Conservation (phyloP, 1,139 yeast species). For the Ogataea hybrid region DNA sequence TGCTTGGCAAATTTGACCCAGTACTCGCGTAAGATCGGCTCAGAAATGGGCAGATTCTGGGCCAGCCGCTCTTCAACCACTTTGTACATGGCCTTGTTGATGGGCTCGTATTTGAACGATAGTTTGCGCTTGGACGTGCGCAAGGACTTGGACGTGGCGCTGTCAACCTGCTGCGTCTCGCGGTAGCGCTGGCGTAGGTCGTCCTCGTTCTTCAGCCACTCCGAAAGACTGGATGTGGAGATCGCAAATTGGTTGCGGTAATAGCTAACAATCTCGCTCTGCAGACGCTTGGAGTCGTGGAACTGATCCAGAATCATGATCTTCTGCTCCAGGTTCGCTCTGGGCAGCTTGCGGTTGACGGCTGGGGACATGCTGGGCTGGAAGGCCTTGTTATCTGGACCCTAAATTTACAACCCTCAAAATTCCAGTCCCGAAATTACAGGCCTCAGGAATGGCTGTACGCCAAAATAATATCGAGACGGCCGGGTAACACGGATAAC, state of each 20-base stretch:
- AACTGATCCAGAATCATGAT: slow-evolving; percentile 51
- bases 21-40: slow-evolving; percentile 53
- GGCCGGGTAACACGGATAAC: slow-evolving; percentile 14
- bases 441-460: neutral
- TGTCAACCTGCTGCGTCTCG: slow-evolving; percentile 21
- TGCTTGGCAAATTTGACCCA: slow-evolving; percentile 56
- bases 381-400: slow-evolving; percentile 10
- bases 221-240: slow-evolving; percentile 56
- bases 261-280: slow-evolving; percentile 55
- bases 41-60: slow-evolving; percentile 48
- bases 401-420: neutral
- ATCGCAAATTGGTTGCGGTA: slow-evolving; percentile 49
- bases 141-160: slow-evolving; percentile 35
- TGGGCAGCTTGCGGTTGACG: slow-evolving; percentile 37
- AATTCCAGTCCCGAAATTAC: slow-evolving; percentile 6
- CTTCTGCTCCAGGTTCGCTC: slow-evolving; percentile 60
- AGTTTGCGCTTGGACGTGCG: slow-evolving; percentile 47
- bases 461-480: no score
- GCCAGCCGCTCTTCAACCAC: slow-evolving; percentile 46
- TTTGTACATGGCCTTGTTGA: slow-evolving; percentile 56
- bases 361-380: slow-evolving; percentile 4
- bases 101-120: slow-evolving; percentile 54
- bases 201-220: slow-evolving; percentile 55
- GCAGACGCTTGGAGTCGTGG: slow-evolving; percentile 49
- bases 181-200: slow-evolving; percentile 44